These are phyloP conservation scores for Podospora pseudopauciseta DNA, from an alignment of 495 filamentous ascomycete species.

Conservation along the genomic window DNA sequence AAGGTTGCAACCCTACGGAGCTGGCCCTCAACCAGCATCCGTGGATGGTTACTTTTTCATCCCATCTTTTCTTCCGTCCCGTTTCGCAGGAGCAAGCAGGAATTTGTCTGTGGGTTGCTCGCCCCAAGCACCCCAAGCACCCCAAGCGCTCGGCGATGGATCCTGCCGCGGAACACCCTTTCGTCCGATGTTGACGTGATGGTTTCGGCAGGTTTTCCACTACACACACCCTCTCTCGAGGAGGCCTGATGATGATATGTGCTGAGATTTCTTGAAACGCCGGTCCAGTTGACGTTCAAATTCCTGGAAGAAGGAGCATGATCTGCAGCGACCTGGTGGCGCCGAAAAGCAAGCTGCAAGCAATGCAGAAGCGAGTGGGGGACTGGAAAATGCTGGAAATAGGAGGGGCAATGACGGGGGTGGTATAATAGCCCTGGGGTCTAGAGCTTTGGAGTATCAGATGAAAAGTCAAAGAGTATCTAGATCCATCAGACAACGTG, in stretches of 20 bases:
- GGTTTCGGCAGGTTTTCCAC: not conserved
- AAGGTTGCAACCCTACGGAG: conserved; percentile 9
- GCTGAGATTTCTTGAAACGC: not conserved
- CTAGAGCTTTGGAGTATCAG: not conserved
- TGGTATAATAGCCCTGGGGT: not conserved
- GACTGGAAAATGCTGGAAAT: conserved; percentile 2
- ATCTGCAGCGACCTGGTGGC: conserved; percentile 7
- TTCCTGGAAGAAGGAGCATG: not conserved
- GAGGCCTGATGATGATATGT: not conserved
- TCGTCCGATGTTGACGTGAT: conserved; percentile 1
- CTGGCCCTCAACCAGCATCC: not conserved
- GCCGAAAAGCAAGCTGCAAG: conserved; percentile 5
- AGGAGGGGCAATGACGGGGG: conserved; percentile 1
- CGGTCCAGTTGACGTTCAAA: not conserved
- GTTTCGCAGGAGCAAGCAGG: not conserved
- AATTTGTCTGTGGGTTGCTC: conserved; percentile 1
- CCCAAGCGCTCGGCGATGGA: not conserved
- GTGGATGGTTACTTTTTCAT: not conserved
- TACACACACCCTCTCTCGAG: not conserved
- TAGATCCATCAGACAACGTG: not conserved
- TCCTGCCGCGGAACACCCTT: conserved; percentile 1
- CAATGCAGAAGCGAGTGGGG: conserved; percentile 14
- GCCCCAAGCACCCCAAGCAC: not conserved
- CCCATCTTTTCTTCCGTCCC: conserved; percentile 3
- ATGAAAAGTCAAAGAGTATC: not conserved